Percentiles rank a stretch among this genome's conserved stretches.
phyloP scores from a whole-genome alignment of 345 rosid genomes.

The Populus davidiana region DNA sequence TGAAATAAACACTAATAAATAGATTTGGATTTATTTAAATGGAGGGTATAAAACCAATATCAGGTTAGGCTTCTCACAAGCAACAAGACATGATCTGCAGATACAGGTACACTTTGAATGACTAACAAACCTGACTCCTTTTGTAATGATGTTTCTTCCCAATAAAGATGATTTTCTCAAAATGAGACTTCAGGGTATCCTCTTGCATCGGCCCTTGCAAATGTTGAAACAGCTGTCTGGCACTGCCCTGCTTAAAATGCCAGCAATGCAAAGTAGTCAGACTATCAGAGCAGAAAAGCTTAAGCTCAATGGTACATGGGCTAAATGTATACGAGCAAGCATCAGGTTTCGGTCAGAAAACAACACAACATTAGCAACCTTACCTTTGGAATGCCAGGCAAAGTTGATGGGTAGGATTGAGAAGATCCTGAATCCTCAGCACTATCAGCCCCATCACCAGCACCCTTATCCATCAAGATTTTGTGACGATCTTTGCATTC shows the following conservation, averaged over 20 bases:
- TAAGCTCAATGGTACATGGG: background rate
- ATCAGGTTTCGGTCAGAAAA: background rate
- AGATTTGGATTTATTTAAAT: background rate
- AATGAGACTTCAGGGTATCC: slow-evolving; percentile 91
- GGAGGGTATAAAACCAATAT: background rate
- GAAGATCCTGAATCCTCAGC: slow-evolving; percentile 99
- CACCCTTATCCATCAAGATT: slow-evolving; percentile 73
- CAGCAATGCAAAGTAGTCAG: slow-evolving; percentile 19
- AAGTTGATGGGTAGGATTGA: slow-evolving; percentile 95
- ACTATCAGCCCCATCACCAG: slow-evolving; percentile 96
- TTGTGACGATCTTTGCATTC: slow-evolving; percentile 99
- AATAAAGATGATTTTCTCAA: slow-evolving; percentile 78
- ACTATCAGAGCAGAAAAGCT: background rate
- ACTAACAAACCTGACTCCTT: slow-evolving; percentile 65
- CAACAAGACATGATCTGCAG: slow-evolving; percentile 7
- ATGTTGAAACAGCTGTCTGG: slow-evolving; percentile 94
- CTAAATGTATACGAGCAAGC: background rate
- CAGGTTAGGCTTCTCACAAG: background rate
- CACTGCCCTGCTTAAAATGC: slow-evolving; percentile 78
- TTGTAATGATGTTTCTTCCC: slow-evolving; percentile 64
- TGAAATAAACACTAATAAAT: background rate
- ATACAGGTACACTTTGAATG: slow-evolving; percentile 1
- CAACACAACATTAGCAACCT: slow-evolving; percentile 9
- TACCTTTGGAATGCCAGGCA: slow-evolving; percentile 99
- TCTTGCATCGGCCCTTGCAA: slow-evolving; percentile 97